Percentiles rank a stretch among this genome's conserved stretches.
These are phyloP conservation scores for Pleurotus djamor DNA, from an alignment of 768 basidiomycete species.

Conservation along the genomic window DNA sequence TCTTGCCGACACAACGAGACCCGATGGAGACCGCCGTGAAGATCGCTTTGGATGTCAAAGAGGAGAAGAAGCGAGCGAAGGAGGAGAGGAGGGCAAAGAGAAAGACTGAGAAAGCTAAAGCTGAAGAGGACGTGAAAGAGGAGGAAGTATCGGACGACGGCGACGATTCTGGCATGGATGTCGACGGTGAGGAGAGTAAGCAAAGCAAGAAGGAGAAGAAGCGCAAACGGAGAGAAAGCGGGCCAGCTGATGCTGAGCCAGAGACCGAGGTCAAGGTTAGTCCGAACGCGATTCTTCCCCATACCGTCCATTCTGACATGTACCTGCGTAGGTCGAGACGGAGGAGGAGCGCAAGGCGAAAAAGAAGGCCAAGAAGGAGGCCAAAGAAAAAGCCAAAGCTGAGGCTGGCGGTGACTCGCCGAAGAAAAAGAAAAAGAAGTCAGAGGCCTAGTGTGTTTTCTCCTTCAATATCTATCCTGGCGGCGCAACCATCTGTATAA, in stretches of 20 bases:
- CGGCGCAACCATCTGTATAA: background rate
- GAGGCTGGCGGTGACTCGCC: conserved; percentile 26
- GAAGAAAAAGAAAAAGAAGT: conserved; percentile 63
- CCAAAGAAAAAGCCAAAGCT: conserved; percentile 39
- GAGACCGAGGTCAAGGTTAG: conserved; percentile 38
- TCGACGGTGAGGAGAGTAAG: conserved; percentile 12
- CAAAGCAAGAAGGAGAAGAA: conserved; percentile 27
- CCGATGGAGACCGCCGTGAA: conserved; percentile 76
- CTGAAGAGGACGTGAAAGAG: conserved; percentile 22
- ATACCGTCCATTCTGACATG: conserved; percentile 6
- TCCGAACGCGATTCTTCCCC: conserved; percentile 12
- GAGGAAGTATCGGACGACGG: conserved; percentile 29
- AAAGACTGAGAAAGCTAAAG: conserved; percentile 47
- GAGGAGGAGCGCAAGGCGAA: conserved; percentile 81
- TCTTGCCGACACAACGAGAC: conserved; percentile 84
- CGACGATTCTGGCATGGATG: conserved; percentile 20
- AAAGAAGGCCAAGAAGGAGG: conserved; percentile 76
- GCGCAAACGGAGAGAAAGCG: conserved; percentile 56
- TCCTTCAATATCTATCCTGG: background rate
- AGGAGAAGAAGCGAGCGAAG: conserved; percentile 81
- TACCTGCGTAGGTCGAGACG: conserved; percentile 53
- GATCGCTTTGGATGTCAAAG: conserved; percentile 78
- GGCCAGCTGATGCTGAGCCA: conserved; percentile 36
- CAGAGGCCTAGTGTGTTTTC: conserved; percentile 29
- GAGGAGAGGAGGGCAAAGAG: conserved; percentile 77